phyloP scores from a whole-genome alignment of 2,329 filamentous ascomycete species.

The Colletotrichum chrysophilum region DNA sequence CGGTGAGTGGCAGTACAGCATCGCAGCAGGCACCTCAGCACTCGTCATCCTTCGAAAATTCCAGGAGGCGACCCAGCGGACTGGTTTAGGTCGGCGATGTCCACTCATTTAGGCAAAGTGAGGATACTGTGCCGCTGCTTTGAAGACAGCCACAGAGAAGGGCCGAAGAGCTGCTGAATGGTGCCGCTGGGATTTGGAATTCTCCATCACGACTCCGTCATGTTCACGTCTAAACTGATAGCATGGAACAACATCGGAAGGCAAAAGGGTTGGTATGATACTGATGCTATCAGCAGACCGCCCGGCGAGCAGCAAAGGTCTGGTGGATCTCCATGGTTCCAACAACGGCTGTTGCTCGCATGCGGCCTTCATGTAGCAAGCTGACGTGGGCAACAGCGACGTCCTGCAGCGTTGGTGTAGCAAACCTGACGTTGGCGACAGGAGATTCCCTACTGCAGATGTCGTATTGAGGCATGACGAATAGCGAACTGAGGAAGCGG shows the following conservation, averaged over 20 bases:
- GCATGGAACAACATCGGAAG: not conserved
- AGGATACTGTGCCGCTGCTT: not conserved
- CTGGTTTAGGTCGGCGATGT: not conserved
- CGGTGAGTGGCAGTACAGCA: not conserved
- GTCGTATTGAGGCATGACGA: not conserved
- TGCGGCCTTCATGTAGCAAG: not conserved
- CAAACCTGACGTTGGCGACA: not conserved
- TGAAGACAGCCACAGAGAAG: not conserved
- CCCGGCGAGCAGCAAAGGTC: not conserved
- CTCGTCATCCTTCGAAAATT: not conserved
- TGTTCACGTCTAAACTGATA: not conserved
- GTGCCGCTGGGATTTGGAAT: not conserved
- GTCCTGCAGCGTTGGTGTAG: not conserved
- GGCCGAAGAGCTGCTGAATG: not conserved
- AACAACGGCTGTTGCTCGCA: not conserved
- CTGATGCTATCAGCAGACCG: not conserved
- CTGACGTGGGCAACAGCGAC: not conserved
- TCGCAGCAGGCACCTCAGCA: not conserved
- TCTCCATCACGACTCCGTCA: not conserved
- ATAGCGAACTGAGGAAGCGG: not conserved
- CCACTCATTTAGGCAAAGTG: not conserved
- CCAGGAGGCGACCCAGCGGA: not conserved
- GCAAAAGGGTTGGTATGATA: not conserved
- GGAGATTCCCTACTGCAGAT: not conserved
- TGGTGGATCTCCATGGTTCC: not conserved